Percentiles rank a stretch among this genome's conserved stretches.
Evolutionary conservation across 306 rosid genomes (phyloP).

Genomic region (Fragaria vesca): DNA sequence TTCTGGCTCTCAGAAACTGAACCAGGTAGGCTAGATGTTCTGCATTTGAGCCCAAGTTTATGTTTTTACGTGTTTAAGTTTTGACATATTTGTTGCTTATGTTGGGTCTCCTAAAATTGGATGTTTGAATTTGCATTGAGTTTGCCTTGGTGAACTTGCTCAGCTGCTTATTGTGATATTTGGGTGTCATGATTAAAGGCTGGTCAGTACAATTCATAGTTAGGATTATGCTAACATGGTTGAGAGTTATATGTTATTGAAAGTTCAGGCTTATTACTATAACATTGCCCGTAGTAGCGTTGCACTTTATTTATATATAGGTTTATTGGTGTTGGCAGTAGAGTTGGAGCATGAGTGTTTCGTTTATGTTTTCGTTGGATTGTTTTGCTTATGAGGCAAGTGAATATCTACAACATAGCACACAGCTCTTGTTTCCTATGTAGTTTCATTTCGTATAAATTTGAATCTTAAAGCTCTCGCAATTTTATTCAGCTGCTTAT

Average conservation of each 20-base stretch:
- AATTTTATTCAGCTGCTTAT: neutral
- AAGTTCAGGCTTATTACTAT: neutral
- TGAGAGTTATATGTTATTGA: neutral
- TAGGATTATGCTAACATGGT: neutral
- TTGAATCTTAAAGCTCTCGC: neutral
- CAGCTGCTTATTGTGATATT: neutral
- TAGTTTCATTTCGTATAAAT: neutral
- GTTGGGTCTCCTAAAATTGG: neutral
- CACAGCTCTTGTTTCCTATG: neutral
- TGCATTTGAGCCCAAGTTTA: neutral
- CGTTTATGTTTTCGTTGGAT: neutral
- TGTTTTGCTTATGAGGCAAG: neutral
- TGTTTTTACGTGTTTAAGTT: neutral
- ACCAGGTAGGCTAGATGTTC: slow-evolving; percentile 36
- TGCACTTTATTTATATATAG: neutral
- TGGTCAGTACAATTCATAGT: neutral
- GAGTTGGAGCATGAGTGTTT: neutral
- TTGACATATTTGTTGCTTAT: neutral
- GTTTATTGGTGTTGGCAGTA: neutral
- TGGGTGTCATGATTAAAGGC: neutral
- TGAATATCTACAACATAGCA: neutral
- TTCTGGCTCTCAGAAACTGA: slow-evolving; percentile 22
- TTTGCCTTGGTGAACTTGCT: neutral
- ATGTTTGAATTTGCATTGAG: neutral
- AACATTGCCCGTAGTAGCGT: neutral